Base-by-base conservation (phyloP, 345 rosid species). In the Hibiscus syriacus region DNA sequence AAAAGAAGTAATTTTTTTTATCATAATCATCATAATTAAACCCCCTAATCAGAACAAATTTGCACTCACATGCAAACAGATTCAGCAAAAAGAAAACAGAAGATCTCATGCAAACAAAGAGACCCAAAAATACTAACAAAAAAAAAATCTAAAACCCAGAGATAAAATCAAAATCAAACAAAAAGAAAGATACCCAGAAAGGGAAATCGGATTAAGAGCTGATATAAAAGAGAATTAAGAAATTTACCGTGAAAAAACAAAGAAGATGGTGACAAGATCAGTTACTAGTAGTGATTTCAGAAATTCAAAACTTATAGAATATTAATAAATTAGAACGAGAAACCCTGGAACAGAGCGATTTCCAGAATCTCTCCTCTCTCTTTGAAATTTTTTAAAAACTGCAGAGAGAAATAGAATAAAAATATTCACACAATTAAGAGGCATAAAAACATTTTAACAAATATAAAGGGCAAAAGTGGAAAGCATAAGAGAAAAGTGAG, bases 181-280 rank as follows among this genome's bases (percentile, higher is more conserved):
- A n/a, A n/a, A 7, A 49, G 17, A 2, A 49, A 45, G 30, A 14
- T 46, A 67, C 22, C 71, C 19, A 43, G 26, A 56, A 34, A 74
- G 19, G 6, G 23, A 59, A 36, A 58, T 52, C 29, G 57, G 66
- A 17, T 16, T 36, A 45, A 17, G 55, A 30, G 19, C 10, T 16
- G 20, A 55, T 72, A 16, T 41, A 53, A 48, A 16, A 36, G 12
- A 45, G 63, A 27, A 59, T n/a, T n/a, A n/a, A n/a, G n/a, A n/a
- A n/a, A n/a, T n/a, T 82, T 74, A 86, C 85, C 49, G 38, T 17
- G 49, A n/a, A n/a, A 13, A 56, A 59, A 57, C 45, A 29, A 58
- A 55, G 52, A 46, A 4, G 65, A 36, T 36, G 48, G 38, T 7
- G 48, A 63, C 58, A 69, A 63, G 72, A 74, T 79, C 78, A 60